These are phyloP conservation scores for Exophiala oligosperma DNA, from an alignment of 2,329 filamentous ascomycete genomes.

Conservation along the genomic window DNA sequence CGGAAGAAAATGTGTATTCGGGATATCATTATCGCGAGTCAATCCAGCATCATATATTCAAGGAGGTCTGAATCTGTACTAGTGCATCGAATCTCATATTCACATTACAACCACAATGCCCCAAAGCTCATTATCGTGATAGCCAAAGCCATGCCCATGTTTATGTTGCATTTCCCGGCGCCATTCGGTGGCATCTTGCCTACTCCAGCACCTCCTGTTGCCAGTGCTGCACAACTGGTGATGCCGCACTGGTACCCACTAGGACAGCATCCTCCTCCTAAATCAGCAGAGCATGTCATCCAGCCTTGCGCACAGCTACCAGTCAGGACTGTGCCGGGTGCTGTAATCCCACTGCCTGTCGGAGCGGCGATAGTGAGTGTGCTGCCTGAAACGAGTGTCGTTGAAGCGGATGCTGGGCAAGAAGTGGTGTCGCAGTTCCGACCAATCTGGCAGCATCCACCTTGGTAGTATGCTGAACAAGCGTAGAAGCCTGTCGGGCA, in stretches of 20 bases:
- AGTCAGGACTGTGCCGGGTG: conserved; percentile 32
- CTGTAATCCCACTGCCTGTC: conserved; percentile 43
- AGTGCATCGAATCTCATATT: too few relatives aligned
- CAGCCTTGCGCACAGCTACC: conserved; percentile 73
- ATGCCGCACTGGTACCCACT: conserved; percentile 71
- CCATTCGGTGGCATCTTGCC: conserved; percentile 37
- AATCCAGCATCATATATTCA: too few relatives aligned
- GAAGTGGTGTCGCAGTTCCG: conserved; percentile 79
- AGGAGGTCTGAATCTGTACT: too few relatives aligned
- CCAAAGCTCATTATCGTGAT: too few relatives aligned
- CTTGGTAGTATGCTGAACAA: conserved; percentile 76
- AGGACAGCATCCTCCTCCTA: conserved; percentile 81
- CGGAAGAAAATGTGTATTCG: too few relatives aligned
- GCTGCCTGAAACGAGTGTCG: conserved; percentile 63
- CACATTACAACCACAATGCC: too few relatives aligned
- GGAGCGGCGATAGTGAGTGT: conserved; percentile 72
- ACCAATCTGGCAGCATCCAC: conserved; percentile 86
- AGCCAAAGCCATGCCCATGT: not conserved
- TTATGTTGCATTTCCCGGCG: not conserved
- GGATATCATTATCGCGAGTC: too few relatives aligned
- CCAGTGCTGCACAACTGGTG: conserved; percentile 66
- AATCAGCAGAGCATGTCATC: conserved; percentile 67
- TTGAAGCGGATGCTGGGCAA: conserved; percentile 65
- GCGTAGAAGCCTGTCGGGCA: conserved; percentile 93
- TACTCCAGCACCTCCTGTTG: conserved; percentile 43